Evolutionary conservation across 2,329 filamentous ascomycete species (phyloP).

Genomic region (Lachnellula hyalina): DNA sequence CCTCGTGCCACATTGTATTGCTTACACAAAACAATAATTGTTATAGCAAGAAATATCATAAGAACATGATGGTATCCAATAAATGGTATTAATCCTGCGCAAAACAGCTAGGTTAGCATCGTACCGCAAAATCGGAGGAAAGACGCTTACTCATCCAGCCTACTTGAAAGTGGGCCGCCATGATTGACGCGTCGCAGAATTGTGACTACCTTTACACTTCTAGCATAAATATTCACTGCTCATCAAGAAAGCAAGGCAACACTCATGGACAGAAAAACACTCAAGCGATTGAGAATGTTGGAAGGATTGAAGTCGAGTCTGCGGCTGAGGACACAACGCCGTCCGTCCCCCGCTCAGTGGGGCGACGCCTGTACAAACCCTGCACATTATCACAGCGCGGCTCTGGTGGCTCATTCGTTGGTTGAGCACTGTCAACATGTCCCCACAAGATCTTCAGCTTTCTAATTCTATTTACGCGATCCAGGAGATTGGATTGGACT

Average conservation of each 20-base stretch:
- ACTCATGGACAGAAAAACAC: no score
- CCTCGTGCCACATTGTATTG: no score
- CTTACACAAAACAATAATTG: conserved; percentile 4
- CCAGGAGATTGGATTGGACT: no score
- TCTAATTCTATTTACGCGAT: no score
- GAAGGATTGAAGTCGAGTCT: no score
- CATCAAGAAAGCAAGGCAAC: no score
- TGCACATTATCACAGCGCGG: background rate
- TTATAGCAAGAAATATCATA: conserved; percentile 1
- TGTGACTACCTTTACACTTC: no score
- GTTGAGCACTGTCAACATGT: background rate
- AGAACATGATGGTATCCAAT: conserved; percentile 9
- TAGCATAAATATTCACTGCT: no score
- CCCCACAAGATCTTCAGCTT: background rate
- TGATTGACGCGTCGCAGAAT: background rate
- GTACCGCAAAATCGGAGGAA: background rate
- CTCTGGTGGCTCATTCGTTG: background rate
- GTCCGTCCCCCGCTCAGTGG: background rate
- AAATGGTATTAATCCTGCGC: conserved; percentile 2
- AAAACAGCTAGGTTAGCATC: background rate
- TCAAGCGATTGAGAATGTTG: no score
- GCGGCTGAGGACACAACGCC: background rate
- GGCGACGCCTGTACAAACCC: background rate
- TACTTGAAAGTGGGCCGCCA: background rate
- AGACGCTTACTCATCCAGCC: background rate